Percentiles rank a stretch among this genome's conserved stretches.
Evolutionary conservation across 148 eudicot genomes (phyloP).

Genomic region (Fagopyrum tataricum): DNA sequence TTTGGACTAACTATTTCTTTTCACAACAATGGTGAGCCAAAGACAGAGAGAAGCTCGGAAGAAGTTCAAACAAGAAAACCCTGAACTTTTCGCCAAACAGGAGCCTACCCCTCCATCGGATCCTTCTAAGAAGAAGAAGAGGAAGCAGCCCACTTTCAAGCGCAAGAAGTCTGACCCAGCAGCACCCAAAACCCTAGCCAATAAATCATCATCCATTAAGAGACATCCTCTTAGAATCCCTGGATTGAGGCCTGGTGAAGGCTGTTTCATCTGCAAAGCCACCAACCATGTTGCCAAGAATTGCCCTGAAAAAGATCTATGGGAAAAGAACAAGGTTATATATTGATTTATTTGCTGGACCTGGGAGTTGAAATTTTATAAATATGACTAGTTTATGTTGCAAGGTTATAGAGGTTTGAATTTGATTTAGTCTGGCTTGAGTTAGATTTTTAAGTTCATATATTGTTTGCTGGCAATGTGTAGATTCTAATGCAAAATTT

Average conservation of each 20-base stretch:
- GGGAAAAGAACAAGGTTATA: slow-evolving; percentile 86
- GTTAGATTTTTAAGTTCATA: not conserved
- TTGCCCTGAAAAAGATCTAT: slow-evolving; percentile 71
- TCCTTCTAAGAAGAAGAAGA: slow-evolving; percentile 56
- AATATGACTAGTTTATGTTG: not conserved
- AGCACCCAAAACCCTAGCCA: slow-evolving; percentile 24
- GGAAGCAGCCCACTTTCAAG: slow-evolving; percentile 52
- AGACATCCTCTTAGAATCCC: slow-evolving; percentile 76
- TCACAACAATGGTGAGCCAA: slow-evolving; percentile 56
- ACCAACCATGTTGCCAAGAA: slow-evolving; percentile 73
- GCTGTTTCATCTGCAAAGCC: slow-evolving; percentile 83
- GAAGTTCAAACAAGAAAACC: slow-evolving; percentile 49
- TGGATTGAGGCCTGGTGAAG: slow-evolving; percentile 92
- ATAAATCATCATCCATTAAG: slow-evolving; percentile 19
- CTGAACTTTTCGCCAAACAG: slow-evolving; percentile 50
- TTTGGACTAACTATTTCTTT: not conserved
- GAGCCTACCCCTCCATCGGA: slow-evolving; percentile 70
- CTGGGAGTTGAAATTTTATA: not conserved
- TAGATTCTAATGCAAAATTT: not conserved
- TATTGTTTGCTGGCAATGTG: not conserved
- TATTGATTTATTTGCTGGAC: not conserved
- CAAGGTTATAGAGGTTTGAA: not conserved
- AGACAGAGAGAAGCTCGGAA: slow-evolving; percentile 57
- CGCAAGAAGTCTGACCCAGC: slow-evolving; percentile 34
- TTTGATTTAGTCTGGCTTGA: not conserved